Base-by-base conservation (phyloP, 768 basidiomycete species). In the Amylocystis lapponica region DNA sequence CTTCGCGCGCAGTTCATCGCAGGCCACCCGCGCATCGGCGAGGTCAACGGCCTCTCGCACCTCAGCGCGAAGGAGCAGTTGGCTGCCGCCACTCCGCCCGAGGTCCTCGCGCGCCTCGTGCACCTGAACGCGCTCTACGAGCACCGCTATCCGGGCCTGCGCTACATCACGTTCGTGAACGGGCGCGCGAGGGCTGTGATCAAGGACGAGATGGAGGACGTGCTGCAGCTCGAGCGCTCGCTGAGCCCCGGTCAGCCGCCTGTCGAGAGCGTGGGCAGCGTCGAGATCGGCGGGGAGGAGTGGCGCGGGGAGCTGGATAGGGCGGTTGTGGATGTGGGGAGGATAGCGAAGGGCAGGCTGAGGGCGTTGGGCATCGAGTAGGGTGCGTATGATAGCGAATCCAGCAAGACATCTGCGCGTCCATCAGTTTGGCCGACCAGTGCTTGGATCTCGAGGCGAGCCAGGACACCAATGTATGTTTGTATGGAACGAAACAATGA, bases 101-200 rank as follows among this genome's bases (percentile, higher is more conserved):
- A 80, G 45, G 82, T 93, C 27, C 69, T 95, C 17, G 74, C 66
- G 5, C 78, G 88, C 8, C 73, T 96, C 14, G 72, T 60, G 25
- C 76, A 86, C 51, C 74, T 95, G 38, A 96, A 96, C 52, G 71
- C 67, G 10, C 76, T 77, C 50, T 95, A 94, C 56, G 88, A 93
- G 58, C 66, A 58, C 22, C 65, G 65, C 41, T 95, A 83, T 55
- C 79, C 84, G 0, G 81, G 84, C 3, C 59, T 96, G 50, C 74
- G 86, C 16, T 95, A 91, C 57, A 88, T 96, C 65, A 93, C 90
- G 5, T 96, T 93, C 56, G 93, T 95, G 30, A 90, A 92, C 55
- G 88, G 89, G 26, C 75, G 92, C 46, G 76, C 76, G 47, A 70
- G 91, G 29, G 74, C 73, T 26, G 72, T 61, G 35, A 82, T 96